A percentile compares a stretch with the other conserved stretches of the same genome.
These are phyloP conservation scores for Neurospora terricola DNA, from an alignment of 495 filamentous ascomycete genomes.

Conservation along the genomic window DNA sequence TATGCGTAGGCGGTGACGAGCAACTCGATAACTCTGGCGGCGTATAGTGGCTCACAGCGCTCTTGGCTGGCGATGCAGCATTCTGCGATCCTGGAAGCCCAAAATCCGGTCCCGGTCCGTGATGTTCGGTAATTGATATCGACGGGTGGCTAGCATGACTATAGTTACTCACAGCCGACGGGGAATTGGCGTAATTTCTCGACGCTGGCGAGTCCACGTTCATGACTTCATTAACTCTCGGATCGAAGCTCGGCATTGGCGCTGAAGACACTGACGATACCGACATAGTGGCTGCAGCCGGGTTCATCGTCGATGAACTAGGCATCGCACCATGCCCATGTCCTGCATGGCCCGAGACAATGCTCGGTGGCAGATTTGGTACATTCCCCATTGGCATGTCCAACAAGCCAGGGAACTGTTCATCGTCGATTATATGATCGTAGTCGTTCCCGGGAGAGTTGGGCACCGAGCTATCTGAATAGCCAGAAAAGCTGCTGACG, in stretches of 20 bases:
- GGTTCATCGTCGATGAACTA: slow-evolving; percentile 26
- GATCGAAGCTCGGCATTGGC: slow-evolving; percentile 26
- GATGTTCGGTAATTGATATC: slow-evolving; percentile 8
- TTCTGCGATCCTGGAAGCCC: slow-evolving; percentile 9
- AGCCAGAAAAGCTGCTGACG: slow-evolving; percentile 33
- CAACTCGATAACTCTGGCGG: slow-evolving; percentile 32
- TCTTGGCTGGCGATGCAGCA: slow-evolving; percentile 39
- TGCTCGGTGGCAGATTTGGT: not conserved
- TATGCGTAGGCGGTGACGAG: slow-evolving; percentile 31
- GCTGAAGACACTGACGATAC: slow-evolving; percentile 25
- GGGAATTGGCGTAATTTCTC: slow-evolving; percentile 11
- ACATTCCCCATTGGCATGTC: slow-evolving; percentile 30
- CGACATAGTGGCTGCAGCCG: slow-evolving; percentile 12
- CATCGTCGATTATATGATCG: slow-evolving; percentile 35
- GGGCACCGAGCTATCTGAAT: slow-evolving; percentile 36
- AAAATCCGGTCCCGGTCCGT: not conserved
- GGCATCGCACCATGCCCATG: slow-evolving; percentile 5
- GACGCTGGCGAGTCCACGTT: slow-evolving; percentile 23
- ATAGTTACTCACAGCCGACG: slow-evolving; percentile 25
- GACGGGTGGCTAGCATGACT: slow-evolving; percentile 16
- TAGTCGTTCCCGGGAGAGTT: slow-evolving; percentile 33
- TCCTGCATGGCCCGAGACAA: not conserved
- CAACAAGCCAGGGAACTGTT: slow-evolving; percentile 29
- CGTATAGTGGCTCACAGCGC: slow-evolving; percentile 22
- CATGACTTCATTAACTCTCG: slow-evolving; percentile 24